These are phyloP conservation scores for Phytophthora chlamydospora DNA, from an alignment of 352 stramenopile genomes.

Conservation along the genomic window DNA sequence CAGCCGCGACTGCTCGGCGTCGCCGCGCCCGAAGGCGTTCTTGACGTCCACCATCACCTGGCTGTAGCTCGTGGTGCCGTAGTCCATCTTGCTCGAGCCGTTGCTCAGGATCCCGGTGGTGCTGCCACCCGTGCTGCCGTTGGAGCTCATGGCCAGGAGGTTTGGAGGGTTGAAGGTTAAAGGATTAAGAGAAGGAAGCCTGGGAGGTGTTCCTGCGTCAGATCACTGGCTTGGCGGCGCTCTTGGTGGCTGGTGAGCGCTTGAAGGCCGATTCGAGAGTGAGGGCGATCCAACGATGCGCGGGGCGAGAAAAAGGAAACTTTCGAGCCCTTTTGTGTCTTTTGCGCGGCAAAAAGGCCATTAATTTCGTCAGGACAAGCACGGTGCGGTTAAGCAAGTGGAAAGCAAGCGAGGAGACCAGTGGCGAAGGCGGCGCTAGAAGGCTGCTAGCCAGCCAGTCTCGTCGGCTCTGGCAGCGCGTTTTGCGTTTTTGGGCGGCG, in stretches of 20 bases:
- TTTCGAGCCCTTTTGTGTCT: constrained; percentile 16
- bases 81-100: constrained; percentile 42
- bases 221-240: constrained; percentile 1
- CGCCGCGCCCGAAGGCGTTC: constrained; percentile 49
- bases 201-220: neutral
- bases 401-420: too few relatives aligned
- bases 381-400: constrained; percentile 6
- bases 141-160: constrained; percentile 26
- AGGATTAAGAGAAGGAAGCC: neutral
- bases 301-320: neutral
- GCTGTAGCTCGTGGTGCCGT: constrained; percentile 50
- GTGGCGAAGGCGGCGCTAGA: neutral
- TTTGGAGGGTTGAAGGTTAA: neutral
- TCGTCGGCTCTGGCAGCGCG: neutral
- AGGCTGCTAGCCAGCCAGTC: too few relatives aligned
- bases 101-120: constrained; percentile 32
- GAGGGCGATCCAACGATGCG: constrained; percentile 16
- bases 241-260: constrained; percentile 2
- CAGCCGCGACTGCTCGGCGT: constrained; percentile 59
- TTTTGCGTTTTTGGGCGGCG: too few relatives aligned
- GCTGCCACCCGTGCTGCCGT: constrained; percentile 22
- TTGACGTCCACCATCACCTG: constrained; percentile 64
- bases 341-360: constrained; percentile 5
- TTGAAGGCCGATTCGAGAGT: constrained; percentile 27
- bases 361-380: constrained; percentile 2